Evolutionary conservation across 768 basidiomycete genomes (phyloP).

Genomic region (Gymnopilus dilepis): DNA sequence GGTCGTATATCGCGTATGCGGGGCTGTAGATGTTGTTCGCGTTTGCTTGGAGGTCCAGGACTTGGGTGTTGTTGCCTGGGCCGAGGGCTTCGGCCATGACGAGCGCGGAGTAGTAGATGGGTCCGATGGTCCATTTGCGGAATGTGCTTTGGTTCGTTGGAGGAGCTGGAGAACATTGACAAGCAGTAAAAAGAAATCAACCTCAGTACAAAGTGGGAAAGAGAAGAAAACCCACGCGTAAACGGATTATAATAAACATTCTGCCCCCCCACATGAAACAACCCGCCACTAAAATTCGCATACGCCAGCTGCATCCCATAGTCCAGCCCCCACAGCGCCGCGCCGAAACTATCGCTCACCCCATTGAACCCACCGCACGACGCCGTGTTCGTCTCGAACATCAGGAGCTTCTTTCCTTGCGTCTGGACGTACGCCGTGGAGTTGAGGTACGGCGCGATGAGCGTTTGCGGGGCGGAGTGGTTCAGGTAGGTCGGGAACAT

Average conservation of each 20-base stretch:
- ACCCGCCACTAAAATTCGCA: conserved; percentile 53
- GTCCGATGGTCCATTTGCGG: conserved; percentile 77
- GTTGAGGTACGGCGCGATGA: conserved; percentile 58
- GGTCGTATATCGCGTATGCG: conserved; percentile 76
- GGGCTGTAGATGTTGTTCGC: conserved; percentile 60
- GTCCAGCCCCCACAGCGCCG: conserved; percentile 68
- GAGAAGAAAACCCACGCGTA: conserved; percentile 41
- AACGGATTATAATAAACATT: conserved; percentile 62
- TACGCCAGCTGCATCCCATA: conserved; percentile 64
- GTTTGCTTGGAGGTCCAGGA: conserved; percentile 67
- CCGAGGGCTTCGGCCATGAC: conserved; percentile 74
- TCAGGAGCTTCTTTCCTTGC: conserved; percentile 52
- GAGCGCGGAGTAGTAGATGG: conserved; percentile 77
- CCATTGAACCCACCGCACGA: conserved; percentile 74
- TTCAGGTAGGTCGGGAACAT: conserved; percentile 66
- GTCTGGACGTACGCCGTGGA: conserved; percentile 50
- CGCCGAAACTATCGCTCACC: conserved; percentile 64
- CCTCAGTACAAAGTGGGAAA: neutral
- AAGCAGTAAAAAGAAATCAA: conserved; percentile 16
- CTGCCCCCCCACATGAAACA: conserved; percentile 67
- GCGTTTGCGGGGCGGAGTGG: conserved; percentile 55
- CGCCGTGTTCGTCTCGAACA: conserved; percentile 77
- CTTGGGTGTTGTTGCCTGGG: conserved; percentile 59
- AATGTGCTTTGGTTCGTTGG: conserved; percentile 62
- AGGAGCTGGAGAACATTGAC: conserved; percentile 40